phyloP scores from a whole-genome alignment of 805 yeast genomes.

The Metschnikowia picachoensis region DNA sequence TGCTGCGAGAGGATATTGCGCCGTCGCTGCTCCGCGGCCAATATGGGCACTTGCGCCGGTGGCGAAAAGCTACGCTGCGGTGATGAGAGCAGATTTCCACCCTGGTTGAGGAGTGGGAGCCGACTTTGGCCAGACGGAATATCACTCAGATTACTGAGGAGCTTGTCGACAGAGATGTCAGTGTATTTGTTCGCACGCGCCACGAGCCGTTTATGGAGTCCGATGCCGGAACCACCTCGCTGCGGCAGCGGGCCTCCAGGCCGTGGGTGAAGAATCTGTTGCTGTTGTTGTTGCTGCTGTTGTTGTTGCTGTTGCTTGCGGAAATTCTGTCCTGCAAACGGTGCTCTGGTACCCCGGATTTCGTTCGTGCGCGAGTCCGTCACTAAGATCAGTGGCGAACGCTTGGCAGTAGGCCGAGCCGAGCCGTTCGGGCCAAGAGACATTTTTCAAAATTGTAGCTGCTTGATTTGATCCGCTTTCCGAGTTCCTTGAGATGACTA shows the following conservation, averaged over 20 bases:
- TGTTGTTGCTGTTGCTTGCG: slow-evolving; percentile 35
- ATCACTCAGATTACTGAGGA: slow-evolving; percentile 75
- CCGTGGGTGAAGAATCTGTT: neutral
- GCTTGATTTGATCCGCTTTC: too few species aligned
- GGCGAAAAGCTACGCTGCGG: slow-evolving; percentile 22
- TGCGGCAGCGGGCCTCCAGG: slow-evolving; percentile 5
- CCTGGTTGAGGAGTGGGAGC: slow-evolving; percentile 27
- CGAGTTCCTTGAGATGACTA: too few species aligned
- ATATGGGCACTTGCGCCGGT: slow-evolving; percentile 12
- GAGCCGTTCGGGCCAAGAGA: slow-evolving; percentile 12
- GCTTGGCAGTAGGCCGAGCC: slow-evolving; percentile 60
- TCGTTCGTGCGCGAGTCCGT: slow-evolving; percentile 73
- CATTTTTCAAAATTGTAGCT: slow-evolving; percentile 3
- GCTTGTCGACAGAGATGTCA: slow-evolving; percentile 75
- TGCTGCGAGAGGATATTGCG: slow-evolving; percentile 45
- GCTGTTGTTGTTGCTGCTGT: slow-evolving; percentile 24
- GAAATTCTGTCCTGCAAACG: slow-evolving; percentile 67
- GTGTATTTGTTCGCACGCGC: slow-evolving; percentile 49
- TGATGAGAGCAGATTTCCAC: slow-evolving; percentile 13
- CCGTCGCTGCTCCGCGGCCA: slow-evolving; percentile 16
- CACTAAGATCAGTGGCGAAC: slow-evolving; percentile 91
- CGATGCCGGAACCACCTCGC: slow-evolving; percentile 16
- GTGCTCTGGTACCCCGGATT: slow-evolving; percentile 57
- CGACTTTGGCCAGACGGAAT: slow-evolving; percentile 78
- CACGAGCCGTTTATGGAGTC: slow-evolving; percentile 13